phyloP scores from a whole-genome alignment of 495 filamentous ascomycete species.

The Hypoxylon trugodes region DNA sequence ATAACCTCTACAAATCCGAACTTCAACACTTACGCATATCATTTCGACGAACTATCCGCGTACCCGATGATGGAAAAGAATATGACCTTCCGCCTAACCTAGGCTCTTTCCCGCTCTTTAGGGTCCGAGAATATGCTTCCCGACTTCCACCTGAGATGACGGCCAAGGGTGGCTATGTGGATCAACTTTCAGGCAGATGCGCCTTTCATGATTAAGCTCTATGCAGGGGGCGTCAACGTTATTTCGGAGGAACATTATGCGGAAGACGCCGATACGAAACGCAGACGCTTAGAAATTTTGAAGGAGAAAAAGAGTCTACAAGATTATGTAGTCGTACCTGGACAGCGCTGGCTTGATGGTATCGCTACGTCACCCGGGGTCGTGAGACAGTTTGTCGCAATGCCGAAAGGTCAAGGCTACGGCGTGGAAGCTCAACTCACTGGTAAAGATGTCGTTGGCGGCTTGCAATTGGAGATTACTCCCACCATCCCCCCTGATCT shows the following conservation, averaged over 20 bases:
- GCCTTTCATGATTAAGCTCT: conserved; percentile 56
- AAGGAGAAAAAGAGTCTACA: conserved; percentile 40
- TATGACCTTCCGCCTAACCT: conserved; percentile 49
- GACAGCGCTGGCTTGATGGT: conserved; percentile 60
- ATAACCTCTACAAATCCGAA: not conserved
- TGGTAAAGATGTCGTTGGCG: conserved; percentile 51
- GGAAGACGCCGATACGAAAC: conserved; percentile 30
- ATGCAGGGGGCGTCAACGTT: conserved; percentile 58
- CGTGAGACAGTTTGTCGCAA: conserved; percentile 57
- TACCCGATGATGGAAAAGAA: conserved; percentile 50
- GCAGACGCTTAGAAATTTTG: not conserved
- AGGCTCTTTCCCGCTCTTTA: conserved; percentile 54
- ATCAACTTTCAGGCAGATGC: conserved; percentile 44
- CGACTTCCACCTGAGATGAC: conserved; percentile 45
- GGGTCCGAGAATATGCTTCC: conserved; percentile 40
- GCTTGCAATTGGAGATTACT: conserved; percentile 59
- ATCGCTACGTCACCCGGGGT: conserved; percentile 44
- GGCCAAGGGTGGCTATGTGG: conserved; percentile 58
- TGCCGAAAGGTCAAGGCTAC: conserved; percentile 55
- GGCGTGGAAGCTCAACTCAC: conserved; percentile 60
- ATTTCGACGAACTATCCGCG: conserved; percentile 55
- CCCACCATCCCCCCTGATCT: conserved; percentile 33
- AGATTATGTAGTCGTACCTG: conserved; percentile 58
- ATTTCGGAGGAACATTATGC: conserved; percentile 52
- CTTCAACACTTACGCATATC: not conserved